Evolutionary conservation across 2,329 filamentous ascomycete genomes (phyloP).

Genomic region (Penicillium sp.): DNA sequence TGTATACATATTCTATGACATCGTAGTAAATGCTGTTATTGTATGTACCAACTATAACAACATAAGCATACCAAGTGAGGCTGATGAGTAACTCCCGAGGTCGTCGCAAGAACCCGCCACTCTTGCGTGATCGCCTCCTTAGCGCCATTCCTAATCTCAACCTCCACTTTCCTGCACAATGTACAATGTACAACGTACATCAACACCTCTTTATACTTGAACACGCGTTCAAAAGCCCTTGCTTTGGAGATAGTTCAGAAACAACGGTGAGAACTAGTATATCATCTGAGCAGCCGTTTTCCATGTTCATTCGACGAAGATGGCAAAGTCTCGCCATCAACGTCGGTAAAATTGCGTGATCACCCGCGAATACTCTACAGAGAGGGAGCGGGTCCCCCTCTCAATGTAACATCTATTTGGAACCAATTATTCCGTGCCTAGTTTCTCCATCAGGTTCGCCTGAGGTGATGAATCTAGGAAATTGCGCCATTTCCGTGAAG

Average conservation of each 20-base stretch:
- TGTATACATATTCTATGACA: neutral
- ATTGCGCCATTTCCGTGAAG: constrained; percentile 32
- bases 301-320: constrained; percentile 8
- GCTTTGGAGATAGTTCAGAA: neutral
- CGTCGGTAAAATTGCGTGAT: constrained; percentile 28
- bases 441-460: neutral
- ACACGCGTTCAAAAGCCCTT: neutral
- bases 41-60: neutral
- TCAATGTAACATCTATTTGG: neutral
- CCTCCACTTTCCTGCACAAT: constrained; percentile 13
- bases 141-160: constrained; percentile 22
- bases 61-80: neutral
- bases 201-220: neutral
- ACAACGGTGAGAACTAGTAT: constrained; percentile 15
- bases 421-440: neutral
- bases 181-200: neutral
- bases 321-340: constrained; percentile 24
- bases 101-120: constrained; percentile 21
- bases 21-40: neutral
- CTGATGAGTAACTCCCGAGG: neutral
- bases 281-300: neutral
- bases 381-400: constrained; percentile 1
- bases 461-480: constrained; percentile 26
- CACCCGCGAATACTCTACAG: constrained; percentile 11
- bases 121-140: constrained; percentile 31